Evolutionary conservation across 2,329 filamentous ascomycete species (phyloP), one percentile per base, ranked within the genome.

Genomic region (Microcyclospora tardicrescens): DNA sequence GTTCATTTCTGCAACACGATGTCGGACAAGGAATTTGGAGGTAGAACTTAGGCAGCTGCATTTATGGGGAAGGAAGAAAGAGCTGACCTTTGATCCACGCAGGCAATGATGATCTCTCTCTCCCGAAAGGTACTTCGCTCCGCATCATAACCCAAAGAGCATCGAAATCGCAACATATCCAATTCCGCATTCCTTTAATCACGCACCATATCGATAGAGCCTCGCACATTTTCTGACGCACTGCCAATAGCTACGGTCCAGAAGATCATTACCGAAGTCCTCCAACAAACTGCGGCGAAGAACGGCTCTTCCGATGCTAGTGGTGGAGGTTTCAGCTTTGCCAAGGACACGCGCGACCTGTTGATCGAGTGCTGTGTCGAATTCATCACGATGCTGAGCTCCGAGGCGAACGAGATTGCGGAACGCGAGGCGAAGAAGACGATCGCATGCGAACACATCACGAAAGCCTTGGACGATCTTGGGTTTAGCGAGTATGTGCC

Each of bases 391-490:
- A 76, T 98, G 55, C 83, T 98, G 52, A 95, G 87, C n/a, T 93
- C 85, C 35, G 89, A 98, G 66, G 91, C 91, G 45, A 98, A 98
- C 63, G 91, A 98, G 55, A 98, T 98, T 48, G 93, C 87, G 10
- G 91, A 98, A 61, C 94, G 94, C 63, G 91, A 98, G 57, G 85
- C 87, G 36, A 98, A 98, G 69, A 98, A 98, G 73, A 98, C 91
- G 3, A 98, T 98, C 52, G 89, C 89, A 10, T 93, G 85, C 61
- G 91, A 98, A 55, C 91, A 98, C 66, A 93, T 98, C 53, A 93
- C 89, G 56, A 89, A 89, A 57, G 91, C 91, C 1, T 73, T 98
- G 32, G 83, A 89, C 53, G 84, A 93, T 54, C 75, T 98, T 14
- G 91, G 89, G 2, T 98, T 96, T 60, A 73, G 79, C 9, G 86